Percentiles rank a stretch among this genome's conserved stretches.
Evolutionary conservation across 352 stramenopile genomes (phyloP).

Genomic region (Phytophthora podocarpi): DNA sequence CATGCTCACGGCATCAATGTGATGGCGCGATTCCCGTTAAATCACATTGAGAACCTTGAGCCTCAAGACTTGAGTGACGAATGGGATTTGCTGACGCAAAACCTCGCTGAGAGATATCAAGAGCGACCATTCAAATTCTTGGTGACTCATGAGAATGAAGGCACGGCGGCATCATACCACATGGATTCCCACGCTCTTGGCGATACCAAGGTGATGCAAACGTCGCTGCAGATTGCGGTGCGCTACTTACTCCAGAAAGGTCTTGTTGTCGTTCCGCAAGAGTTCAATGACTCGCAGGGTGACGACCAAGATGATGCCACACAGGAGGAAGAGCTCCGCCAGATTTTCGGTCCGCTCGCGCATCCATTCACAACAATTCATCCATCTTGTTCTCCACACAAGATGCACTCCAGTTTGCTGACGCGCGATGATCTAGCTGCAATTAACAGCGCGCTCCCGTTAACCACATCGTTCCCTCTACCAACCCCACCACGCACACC

Average conservation of each 20-base stretch:
- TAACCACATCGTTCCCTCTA: conserved; percentile 26
- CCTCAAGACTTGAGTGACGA: conserved; percentile 15
- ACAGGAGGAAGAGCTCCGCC: conserved; percentile 21
- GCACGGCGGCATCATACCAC: conserved; percentile 33
- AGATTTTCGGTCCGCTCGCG: conserved; percentile 48
- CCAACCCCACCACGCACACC: conserved; percentile 14
- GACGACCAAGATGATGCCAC: conserved; percentile 11
- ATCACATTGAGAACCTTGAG: conserved; percentile 22
- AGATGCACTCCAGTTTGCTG: conserved; percentile 54
- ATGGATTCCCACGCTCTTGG: conserved; percentile 31
- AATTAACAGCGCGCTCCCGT: conserved; percentile 42
- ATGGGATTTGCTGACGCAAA: conserved; percentile 37
- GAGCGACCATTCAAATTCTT: conserved; percentile 44
- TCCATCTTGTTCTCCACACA: conserved; percentile 47
- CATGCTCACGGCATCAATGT: conserved; percentile 51
- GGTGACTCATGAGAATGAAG: conserved; percentile 52
- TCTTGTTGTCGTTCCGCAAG: conserved; percentile 48
- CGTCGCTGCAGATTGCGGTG: conserved; percentile 40
- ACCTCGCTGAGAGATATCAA: conserved; percentile 40
- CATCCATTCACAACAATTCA: conserved; percentile 51
- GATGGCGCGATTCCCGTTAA: conserved; percentile 43
- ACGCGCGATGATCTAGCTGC: conserved; percentile 41
- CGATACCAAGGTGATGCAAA: conserved; percentile 41
- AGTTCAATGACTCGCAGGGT: conserved; percentile 17
- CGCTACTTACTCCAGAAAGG: conserved; percentile 62